phyloP scores from a whole-genome alignment of 2,329 filamentous ascomycete species.

The Orbilia brochopaga region DNA sequence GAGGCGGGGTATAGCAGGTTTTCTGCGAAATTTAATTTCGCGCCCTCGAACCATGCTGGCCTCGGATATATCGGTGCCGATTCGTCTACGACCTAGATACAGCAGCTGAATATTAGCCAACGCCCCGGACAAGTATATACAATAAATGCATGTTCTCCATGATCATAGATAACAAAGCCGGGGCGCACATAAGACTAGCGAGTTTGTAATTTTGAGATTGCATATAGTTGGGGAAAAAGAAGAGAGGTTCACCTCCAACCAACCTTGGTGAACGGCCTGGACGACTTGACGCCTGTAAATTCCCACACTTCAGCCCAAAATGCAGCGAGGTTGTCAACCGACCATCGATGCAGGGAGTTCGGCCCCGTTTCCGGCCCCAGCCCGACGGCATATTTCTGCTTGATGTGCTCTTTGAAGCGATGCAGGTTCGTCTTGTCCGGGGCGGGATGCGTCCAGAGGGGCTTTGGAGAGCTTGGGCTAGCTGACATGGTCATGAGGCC shows the following conservation, averaged over 20 bases:
- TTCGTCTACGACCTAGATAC: conserved; percentile 69
- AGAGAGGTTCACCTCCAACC: conserved; percentile 54
- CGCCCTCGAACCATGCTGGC: conserved; percentile 80
- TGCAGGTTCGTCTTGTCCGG: conserved; percentile 52
- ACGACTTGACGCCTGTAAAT: conserved; percentile 76
- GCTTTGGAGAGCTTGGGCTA: conserved; percentile 27
- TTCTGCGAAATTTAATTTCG: conserved; percentile 88
- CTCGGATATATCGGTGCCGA: conserved; percentile 79
- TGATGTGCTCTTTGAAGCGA: conserved; percentile 53
- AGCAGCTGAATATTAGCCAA: not conserved
- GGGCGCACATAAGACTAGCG: no score
- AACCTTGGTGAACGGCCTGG: conserved; percentile 68
- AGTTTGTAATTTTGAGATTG: conserved; percentile 48
- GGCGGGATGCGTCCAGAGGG: conserved; percentile 53
- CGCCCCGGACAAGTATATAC: conserved; percentile 5
- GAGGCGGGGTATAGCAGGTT: conserved; percentile 82
- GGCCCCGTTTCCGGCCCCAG: conserved; percentile 68
- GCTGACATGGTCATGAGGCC: conserved; percentile 26
- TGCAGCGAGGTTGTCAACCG: conserved; percentile 72
- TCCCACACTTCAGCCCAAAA: conserved; percentile 91
- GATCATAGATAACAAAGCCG: no score
- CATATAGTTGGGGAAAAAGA: conserved; percentile 5
- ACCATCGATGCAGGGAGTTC: conserved; percentile 82
- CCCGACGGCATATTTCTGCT: conserved; percentile 64
- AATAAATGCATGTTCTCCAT: no score